Evolutionary conservation across 2,329 filamentous ascomycete species (phyloP), one percentile per base, ranked within the genome.

Genomic region (Nothophaeocryptopus gaeumannii): DNA sequence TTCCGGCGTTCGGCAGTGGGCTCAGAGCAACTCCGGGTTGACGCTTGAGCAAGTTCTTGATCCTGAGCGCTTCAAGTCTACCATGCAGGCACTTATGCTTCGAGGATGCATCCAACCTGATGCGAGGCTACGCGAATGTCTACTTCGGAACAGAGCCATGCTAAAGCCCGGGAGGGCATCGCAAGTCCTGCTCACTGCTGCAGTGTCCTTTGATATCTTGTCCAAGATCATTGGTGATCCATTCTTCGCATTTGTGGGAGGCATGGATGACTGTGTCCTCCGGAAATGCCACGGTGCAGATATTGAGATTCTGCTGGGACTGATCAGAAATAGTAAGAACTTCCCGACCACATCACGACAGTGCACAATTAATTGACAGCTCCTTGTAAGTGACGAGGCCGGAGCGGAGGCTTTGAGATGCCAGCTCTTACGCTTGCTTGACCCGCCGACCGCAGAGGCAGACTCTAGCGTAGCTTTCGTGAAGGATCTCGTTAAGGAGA

Each of bases 241-340:
- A 7, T 52, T 52, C 45, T 55, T 52, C 35, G 48, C 49, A 1
- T 55, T 55, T 37, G 35, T 39, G 10, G 51, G 51, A 11, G 1
- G 2, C 41, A 29, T 13, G 34, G n/a, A 8, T 30, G 7, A 29
- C 3, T 11, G n/a, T 45, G 5, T 12, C 7, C 2, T 1, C n/a
- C n/a, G n/a, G n/a, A n/a, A n/a, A n/a, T n/a, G n/a, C n/a, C n/a
- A n/a, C n/a, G n/a, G n/a, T n/a, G n/a, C n/a, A n/a, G n/a, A n/a
- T n/a, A n/a, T n/a, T n/a, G n/a, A n/a, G n/a, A n/a, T n/a, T n/a
- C n/a, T n/a, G n/a, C n/a, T n/a, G n/a, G n/a, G n/a, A n/a, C n/a
- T n/a, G n/a, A n/a, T n/a, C n/a, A n/a, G n/a, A n/a, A n/a, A n/a
- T n/a, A n/a, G n/a, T n/a, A n/a, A n/a, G n/a, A n/a, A n/a, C n/a